Percentiles rank a stretch among this genome's conserved stretches.
phyloP scores from a whole-genome alignment of 1,139 yeast genomes.

The Suhomyces taliae region DNA sequence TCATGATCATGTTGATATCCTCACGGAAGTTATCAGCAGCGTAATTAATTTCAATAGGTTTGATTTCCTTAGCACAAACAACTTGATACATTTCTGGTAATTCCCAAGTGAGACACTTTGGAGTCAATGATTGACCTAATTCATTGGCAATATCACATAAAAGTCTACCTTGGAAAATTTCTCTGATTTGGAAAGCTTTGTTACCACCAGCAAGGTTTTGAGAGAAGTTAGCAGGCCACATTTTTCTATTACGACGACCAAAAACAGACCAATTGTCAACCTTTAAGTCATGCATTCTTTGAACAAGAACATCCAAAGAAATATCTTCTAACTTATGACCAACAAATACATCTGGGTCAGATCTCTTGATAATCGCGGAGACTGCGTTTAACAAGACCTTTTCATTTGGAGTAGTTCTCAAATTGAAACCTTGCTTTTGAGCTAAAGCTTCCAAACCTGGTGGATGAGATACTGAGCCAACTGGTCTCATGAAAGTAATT shows the following conservation, averaged over 20 bases:
- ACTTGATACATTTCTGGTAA: slow-evolving; percentile 86
- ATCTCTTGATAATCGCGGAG: slow-evolving; percentile 64
- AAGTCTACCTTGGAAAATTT: slow-evolving; percentile 81
- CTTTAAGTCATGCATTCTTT: slow-evolving; percentile 73
- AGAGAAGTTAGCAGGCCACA: slow-evolving; percentile 76
- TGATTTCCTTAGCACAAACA: slow-evolving; percentile 60
- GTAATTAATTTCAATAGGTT: slow-evolving; percentile 71
- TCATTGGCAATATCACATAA: slow-evolving; percentile 93
- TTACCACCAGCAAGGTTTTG: slow-evolving; percentile 43
- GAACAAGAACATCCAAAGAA: slow-evolving; percentile 77
- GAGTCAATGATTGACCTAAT: slow-evolving; percentile 89
- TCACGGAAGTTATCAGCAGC: slow-evolving; percentile 65
- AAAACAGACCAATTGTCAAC: slow-evolving; percentile 77
- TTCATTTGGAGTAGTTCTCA: slow-evolving; percentile 70
- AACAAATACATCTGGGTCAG: slow-evolving; percentile 87
- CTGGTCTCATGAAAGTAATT: slow-evolving; percentile 76
- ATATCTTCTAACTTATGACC: slow-evolving; percentile 86
- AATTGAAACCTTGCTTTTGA: slow-evolving; percentile 44
- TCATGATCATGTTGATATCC: slow-evolving; percentile 64
- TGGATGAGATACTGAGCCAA: slow-evolving; percentile 61
- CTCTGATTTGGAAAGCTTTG: slow-evolving; percentile 57
- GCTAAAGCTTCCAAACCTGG: slow-evolving; percentile 68
- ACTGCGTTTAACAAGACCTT: slow-evolving; percentile 70
- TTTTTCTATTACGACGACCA: slow-evolving; percentile 76
- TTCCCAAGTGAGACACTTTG: slow-evolving; percentile 96